Conservation (phyloP, 1,139 yeast genomes). For the Spencermartinsiella ligniputridi region DNA sequence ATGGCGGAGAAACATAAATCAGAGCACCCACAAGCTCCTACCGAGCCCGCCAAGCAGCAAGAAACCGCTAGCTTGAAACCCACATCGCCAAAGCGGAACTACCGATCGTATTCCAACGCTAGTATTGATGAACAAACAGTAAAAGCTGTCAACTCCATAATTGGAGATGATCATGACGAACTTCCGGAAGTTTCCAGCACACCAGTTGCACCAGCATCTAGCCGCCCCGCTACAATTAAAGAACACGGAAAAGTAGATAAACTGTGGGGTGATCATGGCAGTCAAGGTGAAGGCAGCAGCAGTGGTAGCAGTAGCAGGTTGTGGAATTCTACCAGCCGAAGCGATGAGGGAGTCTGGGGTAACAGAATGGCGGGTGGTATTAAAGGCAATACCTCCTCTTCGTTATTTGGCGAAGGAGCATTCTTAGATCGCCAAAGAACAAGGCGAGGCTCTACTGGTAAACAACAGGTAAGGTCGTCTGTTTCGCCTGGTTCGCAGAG, state of each 20-base stretch:
- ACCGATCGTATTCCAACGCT: slow-evolving; percentile 6
- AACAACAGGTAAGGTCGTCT: background rate
- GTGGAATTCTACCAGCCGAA: background rate
- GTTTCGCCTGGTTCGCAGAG: background rate
- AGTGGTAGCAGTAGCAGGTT: background rate
- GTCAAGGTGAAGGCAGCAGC: background rate
- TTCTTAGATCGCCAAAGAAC: background rate
- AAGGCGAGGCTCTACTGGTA: background rate
- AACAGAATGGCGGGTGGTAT: background rate
- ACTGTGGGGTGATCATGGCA: background rate
- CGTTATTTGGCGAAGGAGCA: background rate
- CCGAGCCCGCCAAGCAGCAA: slow-evolving; percentile 8
- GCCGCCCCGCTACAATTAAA: background rate
- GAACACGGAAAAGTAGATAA: background rate
- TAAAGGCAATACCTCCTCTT: background rate
- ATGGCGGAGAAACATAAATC: slow-evolving; percentile 21
- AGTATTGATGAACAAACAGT: slow-evolving; percentile 16
- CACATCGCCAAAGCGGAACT: slow-evolving; percentile 6
- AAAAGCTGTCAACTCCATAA: slow-evolving; percentile 15
- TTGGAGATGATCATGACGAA: slow-evolving; percentile 14
- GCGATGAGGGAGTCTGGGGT: background rate
- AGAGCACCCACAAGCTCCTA: slow-evolving; percentile 1
- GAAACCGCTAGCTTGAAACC: slow-evolving; percentile 10
- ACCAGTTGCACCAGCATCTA: background rate
- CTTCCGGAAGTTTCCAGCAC: background rate